Percentiles rank a stretch among this genome's conserved stretches.
These are phyloP conservation scores for Wallacemonas rigidus DNA, from an alignment of 208 protist genomes.

Conservation along the genomic window DNA sequence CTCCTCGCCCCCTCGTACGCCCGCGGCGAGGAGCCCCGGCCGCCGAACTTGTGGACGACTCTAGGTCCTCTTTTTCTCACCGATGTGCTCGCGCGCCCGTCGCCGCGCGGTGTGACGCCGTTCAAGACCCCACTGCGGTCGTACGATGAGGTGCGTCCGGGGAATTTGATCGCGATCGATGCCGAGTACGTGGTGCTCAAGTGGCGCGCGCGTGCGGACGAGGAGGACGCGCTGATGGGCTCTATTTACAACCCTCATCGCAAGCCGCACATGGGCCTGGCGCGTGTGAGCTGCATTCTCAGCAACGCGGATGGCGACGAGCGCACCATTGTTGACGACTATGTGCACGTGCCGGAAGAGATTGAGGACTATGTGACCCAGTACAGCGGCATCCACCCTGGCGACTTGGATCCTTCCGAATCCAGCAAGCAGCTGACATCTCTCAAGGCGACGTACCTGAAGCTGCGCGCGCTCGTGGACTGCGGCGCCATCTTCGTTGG, in stretches of 20 bases:
- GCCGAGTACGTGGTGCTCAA: constrained; percentile 90
- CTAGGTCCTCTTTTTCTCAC: constrained; percentile 79
- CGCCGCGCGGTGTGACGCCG: constrained; percentile 54
- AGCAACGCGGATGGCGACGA: constrained; percentile 82
- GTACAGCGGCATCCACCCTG: constrained; percentile 94
- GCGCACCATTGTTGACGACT: constrained; percentile 89
- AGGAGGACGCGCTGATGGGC: constrained; percentile 36
- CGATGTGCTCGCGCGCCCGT: constrained; percentile 71
- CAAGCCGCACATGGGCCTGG: constrained; percentile 86
- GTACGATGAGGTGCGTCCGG: constrained; percentile 69
- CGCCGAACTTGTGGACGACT: constrained; percentile 79
- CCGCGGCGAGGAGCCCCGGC: constrained; percentile 59
- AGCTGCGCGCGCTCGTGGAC: constrained; percentile 94
- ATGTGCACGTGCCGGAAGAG: constrained; percentile 86
- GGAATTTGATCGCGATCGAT: constrained; percentile 86
- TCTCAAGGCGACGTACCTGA: constrained; percentile 94
- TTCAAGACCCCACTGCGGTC: constrained; percentile 74
- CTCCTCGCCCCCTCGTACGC: constrained; percentile 66
- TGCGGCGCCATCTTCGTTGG: constrained; percentile 94
- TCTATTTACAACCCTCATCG: constrained; percentile 36
- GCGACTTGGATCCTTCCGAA: constrained; percentile 92
- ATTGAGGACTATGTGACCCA: constrained; percentile 92
- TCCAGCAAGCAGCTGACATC: constrained; percentile 93
- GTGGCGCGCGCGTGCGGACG: constrained; percentile 53
- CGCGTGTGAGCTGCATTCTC: constrained; percentile 87